These are phyloP conservation scores for Phytomonas sp. DNA, from an alignment of 208 protist genomes.

Conservation along the genomic window DNA sequence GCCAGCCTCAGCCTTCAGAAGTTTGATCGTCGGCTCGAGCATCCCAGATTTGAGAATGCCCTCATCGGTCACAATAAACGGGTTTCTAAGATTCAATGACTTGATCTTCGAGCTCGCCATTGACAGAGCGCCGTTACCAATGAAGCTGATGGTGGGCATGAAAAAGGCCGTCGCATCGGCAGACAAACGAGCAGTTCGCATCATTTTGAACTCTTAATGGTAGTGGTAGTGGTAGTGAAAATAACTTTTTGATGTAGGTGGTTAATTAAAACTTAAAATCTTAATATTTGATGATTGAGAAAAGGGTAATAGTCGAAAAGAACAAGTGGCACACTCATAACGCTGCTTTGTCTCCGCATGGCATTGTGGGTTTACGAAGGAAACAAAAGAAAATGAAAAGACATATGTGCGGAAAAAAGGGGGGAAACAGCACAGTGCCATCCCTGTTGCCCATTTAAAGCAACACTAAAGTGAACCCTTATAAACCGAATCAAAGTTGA, in stretches of 20 bases:
- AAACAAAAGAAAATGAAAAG: not conserved
- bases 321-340: not conserved
- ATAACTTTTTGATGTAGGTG: conserved; percentile 3
- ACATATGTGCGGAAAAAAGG: not conserved
- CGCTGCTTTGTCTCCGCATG: not conserved
- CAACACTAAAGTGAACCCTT: too few relatives aligned
- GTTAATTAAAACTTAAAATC: not conserved
- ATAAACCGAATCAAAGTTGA: too few relatives aligned
- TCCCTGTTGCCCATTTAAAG: not conserved
- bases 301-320: not conserved
- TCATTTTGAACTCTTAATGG: conserved; percentile 17
- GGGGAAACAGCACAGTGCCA: not conserved
- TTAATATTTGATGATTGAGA: not conserved
- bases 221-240: not conserved
- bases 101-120: conserved; percentile 45
- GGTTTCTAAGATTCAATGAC: conserved; percentile 47
- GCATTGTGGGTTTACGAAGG: not conserved
- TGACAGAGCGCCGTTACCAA: conserved; percentile 48
- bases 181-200: conserved; percentile 19
- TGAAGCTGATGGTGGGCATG: conserved; percentile 46
- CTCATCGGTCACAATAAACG: conserved; percentile 64
- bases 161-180: conserved; percentile 53
- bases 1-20: conserved; percentile 45
- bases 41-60: conserved; percentile 47
- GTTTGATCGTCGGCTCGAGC: conserved; percentile 34